These are phyloP conservation scores for Boletus semigastroideus DNA, from an alignment of 1,284 basidiomycete species.

Conservation along the genomic window DNA sequence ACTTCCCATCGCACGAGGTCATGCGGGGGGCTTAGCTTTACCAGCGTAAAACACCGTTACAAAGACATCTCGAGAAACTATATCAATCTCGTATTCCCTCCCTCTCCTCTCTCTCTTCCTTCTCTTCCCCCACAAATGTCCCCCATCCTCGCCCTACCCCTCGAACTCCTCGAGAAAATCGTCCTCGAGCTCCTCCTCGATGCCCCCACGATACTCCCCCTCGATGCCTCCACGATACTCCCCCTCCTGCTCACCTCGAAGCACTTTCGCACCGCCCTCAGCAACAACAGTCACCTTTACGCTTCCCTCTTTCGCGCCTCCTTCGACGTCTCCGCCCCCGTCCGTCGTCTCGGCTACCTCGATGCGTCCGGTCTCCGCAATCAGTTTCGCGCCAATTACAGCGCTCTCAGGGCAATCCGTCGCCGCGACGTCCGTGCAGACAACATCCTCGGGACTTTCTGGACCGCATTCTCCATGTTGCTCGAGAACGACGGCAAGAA, in stretches of 20 bases:
- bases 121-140: not conserved
- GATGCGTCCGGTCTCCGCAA: slow-evolving; percentile 38
- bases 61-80: not conserved
- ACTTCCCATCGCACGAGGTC: not conserved
- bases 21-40: not conserved
- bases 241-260: slow-evolving; percentile 52
- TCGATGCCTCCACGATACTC: slow-evolving; percentile 39
- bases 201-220: slow-evolving; percentile 40
- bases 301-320: slow-evolving; percentile 55
- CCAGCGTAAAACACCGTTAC: not conserved
- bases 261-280: slow-evolving; percentile 43
- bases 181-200: slow-evolving; percentile 47
- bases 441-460: slow-evolving; percentile 43
- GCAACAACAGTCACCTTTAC: slow-evolving; percentile 49
- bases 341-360: slow-evolving; percentile 49
- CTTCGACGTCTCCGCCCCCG: slow-evolving; percentile 57
- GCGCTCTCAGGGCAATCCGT: slow-evolving; percentile 44
- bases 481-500: slow-evolving; percentile 80
- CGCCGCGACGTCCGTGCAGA: slow-evolving; percentile 38
- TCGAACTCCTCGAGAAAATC: slow-evolving; percentile 60
- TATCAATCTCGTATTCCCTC: no score
- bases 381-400: slow-evolving; percentile 49
- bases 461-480: slow-evolving; percentile 62
- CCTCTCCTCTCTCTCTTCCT: not conserved
- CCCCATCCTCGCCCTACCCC: slow-evolving; percentile 44